These are phyloP conservation scores for Yamadazyma atmosphaerica DNA, from an alignment of 1,139 yeast species.

Conservation along the genomic window DNA sequence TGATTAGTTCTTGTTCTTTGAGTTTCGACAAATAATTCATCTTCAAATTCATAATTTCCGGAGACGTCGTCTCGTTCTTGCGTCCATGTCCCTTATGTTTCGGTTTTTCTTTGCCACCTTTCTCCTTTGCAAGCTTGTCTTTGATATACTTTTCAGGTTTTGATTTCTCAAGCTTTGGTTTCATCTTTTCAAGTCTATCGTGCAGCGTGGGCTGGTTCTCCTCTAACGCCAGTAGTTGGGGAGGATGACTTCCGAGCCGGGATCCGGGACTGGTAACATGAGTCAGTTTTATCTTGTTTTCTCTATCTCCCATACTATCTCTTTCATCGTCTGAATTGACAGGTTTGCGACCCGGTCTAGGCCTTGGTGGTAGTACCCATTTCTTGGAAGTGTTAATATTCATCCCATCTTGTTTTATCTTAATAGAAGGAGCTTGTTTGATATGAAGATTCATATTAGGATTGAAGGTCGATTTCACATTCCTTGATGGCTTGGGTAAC, in stretches of 20 bases:
- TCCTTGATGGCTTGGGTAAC: conserved; percentile 24
- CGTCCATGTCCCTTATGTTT: conserved; percentile 2
- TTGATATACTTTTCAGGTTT: background rate
- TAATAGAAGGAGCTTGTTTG: conserved; percentile 9
- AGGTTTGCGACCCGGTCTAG: conserved; percentile 61
- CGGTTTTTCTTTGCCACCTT: conserved; percentile 1
- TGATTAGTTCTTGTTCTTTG: conserved; percentile 46
- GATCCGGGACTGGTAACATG: too few species aligned
- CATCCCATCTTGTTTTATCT: conserved; percentile 13
- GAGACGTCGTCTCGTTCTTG: conserved; percentile 1
- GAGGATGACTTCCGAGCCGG: too few species aligned
- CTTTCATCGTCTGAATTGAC: conserved; percentile 15
- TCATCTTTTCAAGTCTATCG: background rate
- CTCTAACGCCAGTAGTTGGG: too few species aligned
- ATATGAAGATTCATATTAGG: conserved; percentile 11
- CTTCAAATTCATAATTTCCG: conserved; percentile 27
- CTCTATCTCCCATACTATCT: too few species aligned
- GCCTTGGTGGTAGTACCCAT: conserved; percentile 68
- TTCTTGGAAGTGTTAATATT: conserved; percentile 52
- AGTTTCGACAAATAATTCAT: conserved; percentile 37
- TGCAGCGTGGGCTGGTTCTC: too few species aligned
- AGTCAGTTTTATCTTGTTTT: too few species aligned
- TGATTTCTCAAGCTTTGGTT: background rate
- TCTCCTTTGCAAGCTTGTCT: background rate
- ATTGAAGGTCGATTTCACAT: conserved; percentile 12